A percentile compares a stretch with the other conserved stretches of the same genome.
These are phyloP conservation scores for Teratosphaeriaceae sp. DNA, from an alignment of 2,329 filamentous ascomycete genomes.

Conservation along the genomic window DNA sequence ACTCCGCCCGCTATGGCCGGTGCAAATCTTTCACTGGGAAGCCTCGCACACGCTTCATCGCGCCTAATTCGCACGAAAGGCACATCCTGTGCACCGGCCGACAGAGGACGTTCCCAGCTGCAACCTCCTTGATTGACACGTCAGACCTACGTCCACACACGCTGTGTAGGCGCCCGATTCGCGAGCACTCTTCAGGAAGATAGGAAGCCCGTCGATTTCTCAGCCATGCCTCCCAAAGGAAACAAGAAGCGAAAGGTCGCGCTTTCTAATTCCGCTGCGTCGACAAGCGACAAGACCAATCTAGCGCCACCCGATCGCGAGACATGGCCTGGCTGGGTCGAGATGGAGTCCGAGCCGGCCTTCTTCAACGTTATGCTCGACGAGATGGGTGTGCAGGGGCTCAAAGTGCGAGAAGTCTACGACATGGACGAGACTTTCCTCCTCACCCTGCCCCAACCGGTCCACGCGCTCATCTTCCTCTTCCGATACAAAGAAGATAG, in stretches of 20 bases:
- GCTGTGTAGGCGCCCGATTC: too few species aligned
- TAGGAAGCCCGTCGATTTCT: background rate
- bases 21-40: too few species aligned
- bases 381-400: slow-evolving; percentile 66
- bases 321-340: slow-evolving; percentile 67
- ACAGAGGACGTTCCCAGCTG: too few species aligned
- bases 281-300: slow-evolving; percentile 28
- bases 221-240: slow-evolving; percentile 18
- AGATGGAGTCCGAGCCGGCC: slow-evolving; percentile 83
- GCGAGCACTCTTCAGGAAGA: too few species aligned
- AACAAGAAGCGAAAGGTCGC: slow-evolving; percentile 18
- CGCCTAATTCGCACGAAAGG: too few species aligned
- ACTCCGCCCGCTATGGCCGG: too few species aligned
- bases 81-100: too few species aligned
- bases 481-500: slow-evolving; percentile 58
- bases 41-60: too few species aligned
- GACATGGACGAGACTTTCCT: slow-evolving; percentile 62
- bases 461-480: slow-evolving; percentile 84
- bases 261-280: slow-evolving; percentile 33
- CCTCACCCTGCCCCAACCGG: slow-evolving; percentile 58
- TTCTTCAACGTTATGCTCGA: slow-evolving; percentile 81
- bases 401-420: slow-evolving; percentile 71
- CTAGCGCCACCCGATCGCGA: slow-evolving; percentile 43
- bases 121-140: too few species aligned
- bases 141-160: too few species aligned